Percentiles rank a stretch among this genome's conserved stretches.
phyloP scores from a whole-genome alignment of 2,329 filamentous ascomycete species.

The Pseudofabraea citricarpa region DNA sequence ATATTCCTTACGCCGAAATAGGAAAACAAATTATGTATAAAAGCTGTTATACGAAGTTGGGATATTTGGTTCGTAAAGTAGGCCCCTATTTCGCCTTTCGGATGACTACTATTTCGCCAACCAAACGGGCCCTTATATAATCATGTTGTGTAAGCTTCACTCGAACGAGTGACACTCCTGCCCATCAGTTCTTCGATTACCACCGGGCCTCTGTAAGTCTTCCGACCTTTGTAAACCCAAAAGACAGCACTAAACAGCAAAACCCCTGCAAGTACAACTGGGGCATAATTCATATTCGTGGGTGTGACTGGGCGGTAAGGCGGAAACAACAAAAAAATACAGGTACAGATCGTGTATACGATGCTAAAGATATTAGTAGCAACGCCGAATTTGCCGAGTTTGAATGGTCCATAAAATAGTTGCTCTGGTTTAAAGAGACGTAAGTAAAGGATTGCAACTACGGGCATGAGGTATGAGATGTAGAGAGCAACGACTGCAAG shows the following conservation, averaged over 20 bases:
- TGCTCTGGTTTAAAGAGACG: slow-evolving; percentile 29
- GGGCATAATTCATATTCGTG: slow-evolving; percentile 63
- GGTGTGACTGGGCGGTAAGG: slow-evolving; percentile 12
- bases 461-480: slow-evolving; percentile 37
- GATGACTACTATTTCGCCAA: too few species aligned
- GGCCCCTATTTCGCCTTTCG: too few species aligned
- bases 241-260: slow-evolving; percentile 56
- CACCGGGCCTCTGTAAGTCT: slow-evolving; percentile 71
- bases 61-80: too few species aligned
- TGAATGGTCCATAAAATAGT: slow-evolving; percentile 17
- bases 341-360: slow-evolving; percentile 32
- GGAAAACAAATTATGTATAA: too few species aligned
- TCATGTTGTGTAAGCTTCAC: too few species aligned
- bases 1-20: too few species aligned
- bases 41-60: too few species aligned
- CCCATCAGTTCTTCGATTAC: too few species aligned
- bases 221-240: slow-evolving; percentile 58
- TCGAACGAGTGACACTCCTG: too few species aligned
- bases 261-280: slow-evolving; percentile 58
- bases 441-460: slow-evolving; percentile 34
- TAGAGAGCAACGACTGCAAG: slow-evolving; percentile 38
- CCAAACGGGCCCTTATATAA: too few species aligned
- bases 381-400: slow-evolving; percentile 16
- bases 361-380: slow-evolving; percentile 12
- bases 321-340: slow-evolving; percentile 42